Percentiles rank a stretch among this genome's conserved stretches.
phyloP scores from a whole-genome alignment of 257 asterid species.

The Nicotiana tomentosiformis region DNA sequence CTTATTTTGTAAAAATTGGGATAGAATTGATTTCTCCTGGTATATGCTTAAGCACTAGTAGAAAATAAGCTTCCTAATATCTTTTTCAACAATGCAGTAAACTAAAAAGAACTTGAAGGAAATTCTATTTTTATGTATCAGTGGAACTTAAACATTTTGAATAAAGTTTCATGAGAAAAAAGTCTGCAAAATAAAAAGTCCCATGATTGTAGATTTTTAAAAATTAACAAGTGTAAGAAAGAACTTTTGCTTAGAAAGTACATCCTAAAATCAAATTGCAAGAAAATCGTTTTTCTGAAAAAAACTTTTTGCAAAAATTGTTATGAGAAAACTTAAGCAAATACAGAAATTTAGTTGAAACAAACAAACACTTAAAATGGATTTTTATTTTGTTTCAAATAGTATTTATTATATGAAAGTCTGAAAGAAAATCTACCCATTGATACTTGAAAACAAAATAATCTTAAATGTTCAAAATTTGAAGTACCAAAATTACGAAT shows the following conservation, averaged over 20 bases:
- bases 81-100: neutral
- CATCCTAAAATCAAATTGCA: neutral
- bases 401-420: too few relatives aligned
- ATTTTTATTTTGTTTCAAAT: neutral
- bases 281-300: too few relatives aligned
- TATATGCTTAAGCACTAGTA: neutral
- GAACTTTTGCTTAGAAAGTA: neutral
- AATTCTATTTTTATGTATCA: neutral
- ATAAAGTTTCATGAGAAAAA: neutral
- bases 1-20: neutral
- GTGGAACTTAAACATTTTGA: too few relatives aligned
- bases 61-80: neutral
- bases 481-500: too few relatives aligned
- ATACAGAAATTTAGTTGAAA: neutral
- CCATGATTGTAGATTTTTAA: too few relatives aligned
- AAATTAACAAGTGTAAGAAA: neutral
- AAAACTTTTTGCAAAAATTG: too few relatives aligned
- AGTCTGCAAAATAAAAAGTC: neutral
- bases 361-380: neutral
- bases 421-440: neutral
- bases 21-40: too few relatives aligned
- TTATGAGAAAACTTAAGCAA: neutral
- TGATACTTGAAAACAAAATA: too few relatives aligned
- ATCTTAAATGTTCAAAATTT: too few relatives aligned
- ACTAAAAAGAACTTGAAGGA: neutral